phyloP scores from a whole-genome alignment of 768 basidiomycete genomes.

The Sarcodon sp. region DNA sequence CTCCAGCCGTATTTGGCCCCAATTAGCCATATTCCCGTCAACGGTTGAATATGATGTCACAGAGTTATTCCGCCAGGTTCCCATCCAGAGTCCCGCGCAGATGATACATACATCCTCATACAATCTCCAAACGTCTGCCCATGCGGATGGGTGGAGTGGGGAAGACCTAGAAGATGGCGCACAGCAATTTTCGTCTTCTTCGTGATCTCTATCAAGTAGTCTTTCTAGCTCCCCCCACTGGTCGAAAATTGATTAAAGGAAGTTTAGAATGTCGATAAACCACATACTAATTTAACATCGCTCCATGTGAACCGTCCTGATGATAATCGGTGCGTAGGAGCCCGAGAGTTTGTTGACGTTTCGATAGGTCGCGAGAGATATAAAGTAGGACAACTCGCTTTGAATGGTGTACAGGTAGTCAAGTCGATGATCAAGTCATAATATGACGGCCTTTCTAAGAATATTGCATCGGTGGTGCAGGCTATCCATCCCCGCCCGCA shows the following conservation, averaged over 20 bases:
- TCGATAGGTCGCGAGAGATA: constrained; percentile 41
- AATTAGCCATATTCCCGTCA: constrained; percentile 31
- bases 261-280: not conserved
- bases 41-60: constrained; percentile 34
- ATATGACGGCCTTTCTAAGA: constrained; percentile 65
- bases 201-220: constrained; percentile 42
- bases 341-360: constrained; percentile 17
- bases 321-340: constrained; percentile 42
- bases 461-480: constrained; percentile 77
- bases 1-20: constrained; percentile 47
- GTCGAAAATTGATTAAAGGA: not conserved
- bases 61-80: constrained; percentile 45
- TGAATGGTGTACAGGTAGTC: constrained; percentile 50
- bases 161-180: constrained; percentile 7
- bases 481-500: constrained; percentile 73
- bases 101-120: constrained; percentile 81
- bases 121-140: constrained; percentile 69
- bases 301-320: constrained; percentile 73
- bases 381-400: constrained; percentile 52
- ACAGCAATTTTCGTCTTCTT: constrained; percentile 11
- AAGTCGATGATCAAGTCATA: constrained; percentile 79
- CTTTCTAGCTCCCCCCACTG: constrained; percentile 75
- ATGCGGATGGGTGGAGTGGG: constrained; percentile 25
- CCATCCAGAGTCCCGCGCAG: constrained; percentile 76
- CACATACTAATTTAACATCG: constrained; percentile 57